A percentile compares a stretch with the other conserved stretches of the same genome.
Conservation (phyloP, 2,329 filamentous ascomycete species). For the Zymoseptoria brevis region DNA sequence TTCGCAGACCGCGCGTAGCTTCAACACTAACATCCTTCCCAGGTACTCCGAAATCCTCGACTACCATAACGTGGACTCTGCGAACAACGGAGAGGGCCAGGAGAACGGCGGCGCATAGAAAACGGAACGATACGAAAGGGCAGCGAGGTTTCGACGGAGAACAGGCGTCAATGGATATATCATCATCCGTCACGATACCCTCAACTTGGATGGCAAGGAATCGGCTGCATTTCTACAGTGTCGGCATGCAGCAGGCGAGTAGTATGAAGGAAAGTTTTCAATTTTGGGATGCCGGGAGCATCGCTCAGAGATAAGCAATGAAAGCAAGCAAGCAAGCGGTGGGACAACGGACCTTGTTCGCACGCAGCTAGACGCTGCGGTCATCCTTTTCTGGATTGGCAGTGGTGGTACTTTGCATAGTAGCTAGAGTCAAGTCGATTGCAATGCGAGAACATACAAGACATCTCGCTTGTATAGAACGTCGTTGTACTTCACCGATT, state of each 20-base stretch:
- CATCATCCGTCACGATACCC: not conserved
- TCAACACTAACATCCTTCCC: slow-evolving; percentile 13
- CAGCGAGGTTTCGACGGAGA: not conserved
- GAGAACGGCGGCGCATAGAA: slow-evolving; percentile 12
- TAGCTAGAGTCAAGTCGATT: not conserved
- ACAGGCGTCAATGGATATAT: not conserved
- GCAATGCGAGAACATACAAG: not conserved
- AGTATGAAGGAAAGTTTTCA: not conserved
- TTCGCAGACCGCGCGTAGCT: not conserved
- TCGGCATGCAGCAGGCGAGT: not conserved
- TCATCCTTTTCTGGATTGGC: not conserved
- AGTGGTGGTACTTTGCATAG: slow-evolving; percentile 3
- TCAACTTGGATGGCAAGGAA: not conserved
- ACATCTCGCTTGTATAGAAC: not conserved
- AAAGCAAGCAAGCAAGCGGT: not conserved
- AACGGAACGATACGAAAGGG: not conserved
- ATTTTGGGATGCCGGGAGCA: not conserved
- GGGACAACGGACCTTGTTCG: not conserved
- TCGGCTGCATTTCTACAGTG: not conserved
- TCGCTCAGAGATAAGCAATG: not conserved
- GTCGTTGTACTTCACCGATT: not conserved
- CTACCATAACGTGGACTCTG: slow-evolving; percentile 82
- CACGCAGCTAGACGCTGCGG: not conserved
- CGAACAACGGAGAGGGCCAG: slow-evolving; percentile 20
- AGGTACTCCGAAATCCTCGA: slow-evolving; percentile 99